Evolutionary conservation across 2,329 filamentous ascomycete species (phyloP).

Genomic region (Lojkania enalia): DNA sequence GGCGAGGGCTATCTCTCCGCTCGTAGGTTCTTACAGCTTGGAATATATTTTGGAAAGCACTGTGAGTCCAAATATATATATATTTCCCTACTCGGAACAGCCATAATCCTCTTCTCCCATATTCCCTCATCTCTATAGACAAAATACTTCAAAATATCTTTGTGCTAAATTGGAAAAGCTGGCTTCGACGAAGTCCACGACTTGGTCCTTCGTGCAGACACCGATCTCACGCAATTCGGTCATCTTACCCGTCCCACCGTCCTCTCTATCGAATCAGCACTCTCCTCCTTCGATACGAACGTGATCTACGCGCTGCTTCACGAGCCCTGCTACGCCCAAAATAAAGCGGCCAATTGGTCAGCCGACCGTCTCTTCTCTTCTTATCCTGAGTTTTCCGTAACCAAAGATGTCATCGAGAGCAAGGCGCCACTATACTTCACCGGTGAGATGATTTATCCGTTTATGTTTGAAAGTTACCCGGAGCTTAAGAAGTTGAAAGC

Average conservation of each 20-base stretch:
- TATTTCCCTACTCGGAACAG: neutral
- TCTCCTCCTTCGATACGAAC: slow-evolving; percentile 69
- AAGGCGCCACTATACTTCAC: slow-evolving; percentile 72
- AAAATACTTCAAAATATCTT: no score
- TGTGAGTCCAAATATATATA: slow-evolving; percentile 47
- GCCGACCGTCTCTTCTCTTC: slow-evolving; percentile 65
- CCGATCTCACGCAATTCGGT: slow-evolving; percentile 76
- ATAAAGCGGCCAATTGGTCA: slow-evolving; percentile 71
- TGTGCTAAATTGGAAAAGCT: no score
- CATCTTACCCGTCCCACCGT: slow-evolving; percentile 74
- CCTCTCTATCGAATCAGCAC: slow-evolving; percentile 64
- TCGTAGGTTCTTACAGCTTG: slow-evolving; percentile 74
- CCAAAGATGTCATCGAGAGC: slow-evolving; percentile 38
- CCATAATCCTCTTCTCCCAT: no score
- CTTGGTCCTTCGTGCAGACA: slow-evolving; percentile 68
- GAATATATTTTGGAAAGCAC: slow-evolving; percentile 76
- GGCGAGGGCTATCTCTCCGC: slow-evolving; percentile 71
- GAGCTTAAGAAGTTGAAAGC: slow-evolving; percentile 72
- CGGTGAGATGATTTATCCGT: slow-evolving; percentile 89
- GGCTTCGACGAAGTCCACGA: slow-evolving; percentile 47
- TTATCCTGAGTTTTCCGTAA: slow-evolving; percentile 53
- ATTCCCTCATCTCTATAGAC: no score
- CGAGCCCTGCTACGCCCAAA: slow-evolving; percentile 83
- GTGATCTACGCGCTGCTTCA: slow-evolving; percentile 87
- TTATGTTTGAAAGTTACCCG: slow-evolving; percentile 79